A percentile compares a stretch with the other conserved stretches of the same genome.
Evolutionary conservation across 2,329 filamentous ascomycete genomes (phyloP).

Genomic region (Penicillium sp.): DNA sequence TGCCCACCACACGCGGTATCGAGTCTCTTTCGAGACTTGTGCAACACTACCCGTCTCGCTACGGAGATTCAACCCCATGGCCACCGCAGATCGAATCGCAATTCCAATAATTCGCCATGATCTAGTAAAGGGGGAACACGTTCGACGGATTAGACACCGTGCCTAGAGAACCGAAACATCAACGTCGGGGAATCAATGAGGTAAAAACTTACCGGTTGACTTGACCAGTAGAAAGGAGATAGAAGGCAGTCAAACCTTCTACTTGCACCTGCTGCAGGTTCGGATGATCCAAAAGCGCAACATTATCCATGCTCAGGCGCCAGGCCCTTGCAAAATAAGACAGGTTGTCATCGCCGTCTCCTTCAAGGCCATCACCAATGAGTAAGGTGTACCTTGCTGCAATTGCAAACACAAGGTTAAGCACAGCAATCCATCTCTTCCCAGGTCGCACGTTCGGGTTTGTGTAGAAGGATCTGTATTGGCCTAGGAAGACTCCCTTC

Average conservation of each 20-base stretch:
- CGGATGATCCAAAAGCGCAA: conserved; percentile 47
- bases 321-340: conserved; percentile 53
- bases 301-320: conserved; percentile 45
- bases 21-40: conserved; percentile 48
- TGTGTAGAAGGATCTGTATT: conserved; percentile 47
- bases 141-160: conserved; percentile 1
- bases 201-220: conserved; percentile 46
- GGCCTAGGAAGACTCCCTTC: conserved; percentile 46
- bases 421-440: conserved; percentile 49
- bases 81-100: conserved; percentile 49
- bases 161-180: conserved; percentile 5
- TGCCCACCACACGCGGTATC: conserved; percentile 54
- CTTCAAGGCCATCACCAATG: conserved; percentile 34
- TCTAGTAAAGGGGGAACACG: conserved; percentile 29
- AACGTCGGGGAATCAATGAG: not conserved
- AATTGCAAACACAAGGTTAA: conserved; percentile 55
- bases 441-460: conserved; percentile 42
- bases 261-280: conserved; percentile 54
- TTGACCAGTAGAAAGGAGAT: conserved; percentile 49
- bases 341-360: conserved; percentile 43
- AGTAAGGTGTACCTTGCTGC: conserved; percentile 45
- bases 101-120: conserved; percentile 52
- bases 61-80: conserved; percentile 52
- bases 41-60: conserved; percentile 46
- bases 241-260: conserved; percentile 49